Base-by-base conservation (phyloP, 2,329 filamentous ascomycete species). In the Macrophomina tecta region DNA sequence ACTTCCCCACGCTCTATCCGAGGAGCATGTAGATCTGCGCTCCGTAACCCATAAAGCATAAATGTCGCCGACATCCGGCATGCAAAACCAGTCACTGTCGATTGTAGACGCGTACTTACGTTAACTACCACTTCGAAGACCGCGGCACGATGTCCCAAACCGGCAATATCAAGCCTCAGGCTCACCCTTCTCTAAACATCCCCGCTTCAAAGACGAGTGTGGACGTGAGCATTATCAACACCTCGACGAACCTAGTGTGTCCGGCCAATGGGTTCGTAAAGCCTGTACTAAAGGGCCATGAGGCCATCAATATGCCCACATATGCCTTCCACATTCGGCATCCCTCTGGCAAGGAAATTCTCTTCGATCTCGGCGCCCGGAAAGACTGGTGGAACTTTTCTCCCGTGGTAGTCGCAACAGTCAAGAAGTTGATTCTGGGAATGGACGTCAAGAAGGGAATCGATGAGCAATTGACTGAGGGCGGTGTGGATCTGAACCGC, bases 321-420 rank as follows among this genome's bases (percentile, higher is more conserved):
- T 80, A 79, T 71, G 79, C 79, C 3, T 86, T 86, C 70, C 74
- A 85, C 1, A 81, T 86, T 63, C 77, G 83, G 64, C 83, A 86
- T 65, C 74, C 77, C 0, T 77, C 77, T 1, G 76, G 75, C 5
- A 77, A 78, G 49, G 77, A 76, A 28, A 70, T 83, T 1, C 72
- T 85, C 3, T 85, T 83, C 69, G 83, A 85, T 66, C 76, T 85
- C 0, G 82, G 81, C 1, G 75, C 82, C 5, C 76, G 80, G 5
- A 83, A 83, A 69, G 82, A 86, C 69, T 80, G 73, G 69, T 70
- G 81, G 18, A 81, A 80, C 14, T 71, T 81, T 11, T 53, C 46
- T 4, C 63, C 63, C 12, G 5, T 14, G 1, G 49, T 51, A 9
- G 49, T 65, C 12, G 32, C 51, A 6, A 46, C 52, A 4, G 16